phyloP scores from a whole-genome alignment of 768 basidiomycete genomes.

The Boletus vinaceobasis region DNA sequence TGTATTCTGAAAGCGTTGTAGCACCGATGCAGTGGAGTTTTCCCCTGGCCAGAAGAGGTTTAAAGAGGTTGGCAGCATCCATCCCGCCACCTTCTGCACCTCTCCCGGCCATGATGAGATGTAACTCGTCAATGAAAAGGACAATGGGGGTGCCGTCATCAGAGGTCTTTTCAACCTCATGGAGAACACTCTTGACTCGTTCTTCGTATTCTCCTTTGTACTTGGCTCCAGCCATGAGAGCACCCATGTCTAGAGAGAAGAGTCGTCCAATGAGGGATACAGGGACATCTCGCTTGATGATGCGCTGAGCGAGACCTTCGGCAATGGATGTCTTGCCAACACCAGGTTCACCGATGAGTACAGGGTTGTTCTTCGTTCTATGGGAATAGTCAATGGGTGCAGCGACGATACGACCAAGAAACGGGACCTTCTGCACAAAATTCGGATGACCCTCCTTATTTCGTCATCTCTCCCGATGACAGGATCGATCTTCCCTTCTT shows the following conservation, averaged over 20 bases:
- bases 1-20: constrained; percentile 88
- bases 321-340: constrained; percentile 95
- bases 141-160: constrained; percentile 79
- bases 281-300: constrained; percentile 91
- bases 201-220: constrained; percentile 98
- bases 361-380: constrained; percentile 96
- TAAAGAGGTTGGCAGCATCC: constrained; percentile 92
- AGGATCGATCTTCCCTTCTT: constrained; percentile 93
- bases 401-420: not conserved
- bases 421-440: constrained; percentile 70
- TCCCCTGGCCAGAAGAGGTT: constrained; percentile 86
- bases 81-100: constrained; percentile 84
- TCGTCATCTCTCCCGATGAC: constrained; percentile 93
- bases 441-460: constrained; percentile 80
- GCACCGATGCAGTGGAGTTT: constrained; percentile 81
- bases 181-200: constrained; percentile 86
- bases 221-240: constrained; percentile 88
- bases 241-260: constrained; percentile 91
- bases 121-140: constrained; percentile 92
- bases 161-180: constrained; percentile 87
- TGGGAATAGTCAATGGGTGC: constrained; percentile 7
- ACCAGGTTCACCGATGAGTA: constrained; percentile 91
- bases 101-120: constrained; percentile 89
- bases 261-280: constrained; percentile 67
- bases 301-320: constrained; percentile 93